These are phyloP conservation scores for Blepharisma japonicum DNA, from an alignment of 73 alveolate species.

Conservation along the genomic window DNA sequence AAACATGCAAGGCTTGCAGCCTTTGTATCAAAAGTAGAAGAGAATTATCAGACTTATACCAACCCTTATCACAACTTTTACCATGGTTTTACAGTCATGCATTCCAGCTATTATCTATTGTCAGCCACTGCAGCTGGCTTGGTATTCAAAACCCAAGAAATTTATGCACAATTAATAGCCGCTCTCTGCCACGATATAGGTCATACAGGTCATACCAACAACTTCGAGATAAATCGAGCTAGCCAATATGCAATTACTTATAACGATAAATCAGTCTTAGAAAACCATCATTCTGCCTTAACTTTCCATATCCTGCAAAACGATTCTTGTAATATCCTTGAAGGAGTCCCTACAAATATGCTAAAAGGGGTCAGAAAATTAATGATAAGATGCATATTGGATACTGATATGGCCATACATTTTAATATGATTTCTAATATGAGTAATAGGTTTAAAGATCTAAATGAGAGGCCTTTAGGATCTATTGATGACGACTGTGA, in stretches of 20 bases:
- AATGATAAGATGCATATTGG: slow-evolving; percentile 43
- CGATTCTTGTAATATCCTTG: slow-evolving; percentile 28
- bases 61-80: not conserved
- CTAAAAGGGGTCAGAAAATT: slow-evolving; percentile 19
- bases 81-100: slow-evolving; percentile 6
- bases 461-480: not conserved
- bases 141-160: not conserved
- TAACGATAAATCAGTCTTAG: slow-evolving; percentile 34
- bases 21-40: not conserved
- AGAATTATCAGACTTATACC: not conserved
- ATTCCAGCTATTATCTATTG: not conserved
- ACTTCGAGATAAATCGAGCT: slow-evolving; percentile 35
- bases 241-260: slow-evolving; percentile 35
- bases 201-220: slow-evolving; percentile 50
- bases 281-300: slow-evolving; percentile 42
- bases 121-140: not conserved
- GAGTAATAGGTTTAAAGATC: slow-evolving; percentile 17
- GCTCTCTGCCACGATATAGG: slow-evolving; percentile 51
- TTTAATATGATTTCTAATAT: slow-evolving; percentile 30
- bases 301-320: slow-evolving; percentile 25
- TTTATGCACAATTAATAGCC: slow-evolving; percentile 19
- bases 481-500: not conserved
- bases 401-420: slow-evolving; percentile 44
- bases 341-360: not conserved
- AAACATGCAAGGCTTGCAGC: not conserved